Evolutionary conservation across 2,329 filamentous ascomycete species (phyloP).

Genomic region (Colletotrichum incanum): DNA sequence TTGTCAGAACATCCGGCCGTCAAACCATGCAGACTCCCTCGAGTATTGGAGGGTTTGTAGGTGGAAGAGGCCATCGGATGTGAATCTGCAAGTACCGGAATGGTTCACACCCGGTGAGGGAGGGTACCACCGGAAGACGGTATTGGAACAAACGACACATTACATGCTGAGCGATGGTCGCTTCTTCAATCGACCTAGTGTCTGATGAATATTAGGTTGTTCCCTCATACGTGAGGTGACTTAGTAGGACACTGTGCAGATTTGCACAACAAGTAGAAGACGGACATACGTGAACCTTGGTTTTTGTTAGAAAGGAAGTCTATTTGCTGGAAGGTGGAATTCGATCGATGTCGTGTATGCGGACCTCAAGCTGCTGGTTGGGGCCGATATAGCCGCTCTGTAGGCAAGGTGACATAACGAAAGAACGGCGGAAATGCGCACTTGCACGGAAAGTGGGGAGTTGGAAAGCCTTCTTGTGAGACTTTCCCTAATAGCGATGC

Average conservation of each 20-base stretch:
- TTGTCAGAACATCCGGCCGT: conserved; percentile 14
- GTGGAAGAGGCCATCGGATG: conserved; percentile 11
- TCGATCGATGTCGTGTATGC: background rate
- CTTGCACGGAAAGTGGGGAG: too few species aligned
- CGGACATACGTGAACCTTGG: background rate
- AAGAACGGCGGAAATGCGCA: too few species aligned
- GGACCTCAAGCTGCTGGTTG: background rate
- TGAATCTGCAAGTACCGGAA: background rate
- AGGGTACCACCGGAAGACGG: conserved; percentile 14
- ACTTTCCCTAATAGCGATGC: too few species aligned
- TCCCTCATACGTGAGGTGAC: background rate
- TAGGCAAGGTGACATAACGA: background rate
- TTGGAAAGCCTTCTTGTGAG: too few species aligned
- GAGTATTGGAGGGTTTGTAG: background rate
- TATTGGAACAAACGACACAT: conserved; percentile 25
- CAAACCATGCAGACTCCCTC: conserved; percentile 31
- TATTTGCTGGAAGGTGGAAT: background rate
- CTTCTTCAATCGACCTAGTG: background rate
- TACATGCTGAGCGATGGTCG: background rate
- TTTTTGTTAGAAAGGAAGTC: background rate
- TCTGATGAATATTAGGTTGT: background rate
- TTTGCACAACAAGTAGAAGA: conserved; percentile 5
- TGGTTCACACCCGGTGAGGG: background rate
- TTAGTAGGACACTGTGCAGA: background rate
- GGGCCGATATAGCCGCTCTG: background rate